Evolutionary conservation across 192 early-diverging fungal species (phyloP).

Genomic region (Coemansia sp.): DNA sequence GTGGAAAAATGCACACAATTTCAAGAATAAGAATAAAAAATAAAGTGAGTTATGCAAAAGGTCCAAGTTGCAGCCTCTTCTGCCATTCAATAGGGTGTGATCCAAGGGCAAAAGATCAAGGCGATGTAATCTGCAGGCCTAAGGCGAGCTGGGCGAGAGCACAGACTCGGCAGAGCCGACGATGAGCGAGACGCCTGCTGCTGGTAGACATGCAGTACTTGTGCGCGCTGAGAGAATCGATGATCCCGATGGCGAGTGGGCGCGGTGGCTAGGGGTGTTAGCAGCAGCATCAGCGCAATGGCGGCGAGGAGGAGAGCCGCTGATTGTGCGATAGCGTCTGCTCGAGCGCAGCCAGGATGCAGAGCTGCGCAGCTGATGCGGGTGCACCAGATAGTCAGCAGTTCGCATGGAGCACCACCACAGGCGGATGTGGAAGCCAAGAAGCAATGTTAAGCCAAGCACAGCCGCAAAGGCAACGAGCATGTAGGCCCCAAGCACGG

Average conservation of each 20-base stretch:
- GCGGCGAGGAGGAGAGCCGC: constrained; percentile 8
- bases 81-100: neutral
- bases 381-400: constrained; percentile 32
- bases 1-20: neutral
- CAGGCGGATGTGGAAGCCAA: constrained; percentile 44
- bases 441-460: constrained; percentile 33
- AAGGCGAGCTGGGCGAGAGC: constrained; percentile 22
- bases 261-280: neutral
- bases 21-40: neutral
- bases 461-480: constrained; percentile 26
- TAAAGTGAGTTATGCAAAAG: neutral
- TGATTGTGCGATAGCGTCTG: constrained; percentile 32
- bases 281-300: neutral
- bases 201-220: constrained; percentile 18
- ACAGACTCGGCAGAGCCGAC: constrained; percentile 43
- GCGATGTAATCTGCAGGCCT: neutral
- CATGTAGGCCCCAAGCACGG: constrained; percentile 27
- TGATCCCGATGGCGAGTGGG: constrained; percentile 1
- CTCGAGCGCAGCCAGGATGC: constrained; percentile 21
- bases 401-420: constrained; percentile 43
- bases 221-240: constrained; percentile 1
- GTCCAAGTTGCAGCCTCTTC: too few relatives aligned
- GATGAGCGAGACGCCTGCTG: constrained; percentile 29
- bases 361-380: constrained; percentile 14
- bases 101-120: neutral